These are phyloP conservation scores for Acidomyces sp. DNA, from an alignment of 495 filamentous ascomycete species.

Conservation along the genomic window DNA sequence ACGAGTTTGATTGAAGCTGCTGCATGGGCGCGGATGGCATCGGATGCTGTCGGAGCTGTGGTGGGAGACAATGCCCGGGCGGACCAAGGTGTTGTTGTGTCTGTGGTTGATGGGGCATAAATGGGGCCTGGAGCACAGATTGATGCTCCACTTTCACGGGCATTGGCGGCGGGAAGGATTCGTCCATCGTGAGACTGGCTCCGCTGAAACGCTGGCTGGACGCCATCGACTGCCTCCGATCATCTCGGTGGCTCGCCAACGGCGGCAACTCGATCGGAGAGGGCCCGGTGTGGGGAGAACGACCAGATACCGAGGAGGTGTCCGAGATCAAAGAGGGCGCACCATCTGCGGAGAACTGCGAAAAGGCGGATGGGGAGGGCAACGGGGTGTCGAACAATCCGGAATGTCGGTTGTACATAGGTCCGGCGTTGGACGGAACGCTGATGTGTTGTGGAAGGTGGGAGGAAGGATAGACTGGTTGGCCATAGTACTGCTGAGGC, in stretches of 20 bases:
- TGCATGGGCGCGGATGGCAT: conserved; percentile 1
- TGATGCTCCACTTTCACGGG: conserved; percentile 1
- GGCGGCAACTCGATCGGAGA: conserved; percentile 28
- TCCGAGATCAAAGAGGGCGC: conserved; percentile 63
- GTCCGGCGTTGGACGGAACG: conserved; percentile 12
- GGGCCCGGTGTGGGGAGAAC: conserved; percentile 23
- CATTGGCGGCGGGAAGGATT: conserved; percentile 8
- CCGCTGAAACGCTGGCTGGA: conserved; percentile 19
- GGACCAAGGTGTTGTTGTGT: conserved; percentile 7
- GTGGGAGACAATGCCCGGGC: conserved; percentile 14
- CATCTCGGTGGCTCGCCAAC: conserved; percentile 20
- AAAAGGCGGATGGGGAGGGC: conserved; percentile 55
- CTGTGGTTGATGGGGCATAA: conserved; percentile 9
- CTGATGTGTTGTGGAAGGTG: not conserved
- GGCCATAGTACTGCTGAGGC: conserved; percentile 8
- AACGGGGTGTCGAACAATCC: conserved; percentile 45
- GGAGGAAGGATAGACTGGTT: conserved; percentile 10
- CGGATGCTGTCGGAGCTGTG: conserved; percentile 7
- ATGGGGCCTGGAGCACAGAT: conserved; percentile 15
- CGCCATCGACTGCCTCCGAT: conserved; percentile 20
- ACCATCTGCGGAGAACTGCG: conserved; percentile 44
- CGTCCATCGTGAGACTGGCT: conserved; percentile 19
- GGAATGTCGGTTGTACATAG: conserved; percentile 31
- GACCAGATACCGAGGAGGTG: conserved; percentile 44
- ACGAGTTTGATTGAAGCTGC: not conserved